A percentile compares a stretch with the other conserved stretches of the same genome.
Evolutionary conservation across 345 rosid genomes (phyloP).

Genomic region (Dipteronia dyeriana): DNA sequence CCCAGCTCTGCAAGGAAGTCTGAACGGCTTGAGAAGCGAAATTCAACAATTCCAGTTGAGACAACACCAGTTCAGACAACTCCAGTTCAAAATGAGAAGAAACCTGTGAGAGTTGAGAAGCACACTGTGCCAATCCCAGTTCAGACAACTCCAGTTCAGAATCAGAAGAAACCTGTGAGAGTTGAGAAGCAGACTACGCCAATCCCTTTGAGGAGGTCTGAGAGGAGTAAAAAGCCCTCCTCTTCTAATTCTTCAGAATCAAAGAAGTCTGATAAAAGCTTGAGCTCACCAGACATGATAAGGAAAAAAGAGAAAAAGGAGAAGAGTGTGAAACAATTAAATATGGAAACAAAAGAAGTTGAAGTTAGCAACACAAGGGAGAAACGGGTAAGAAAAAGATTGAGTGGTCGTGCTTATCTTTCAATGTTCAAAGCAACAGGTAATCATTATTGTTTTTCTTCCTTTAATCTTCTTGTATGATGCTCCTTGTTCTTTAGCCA

Average conservation of each 20-base stretch:
- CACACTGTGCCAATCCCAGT: conserved; percentile 31
- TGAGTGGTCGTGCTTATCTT: conserved; percentile 47
- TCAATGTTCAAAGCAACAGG: conserved; percentile 44
- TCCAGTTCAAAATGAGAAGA: conserved; percentile 13
- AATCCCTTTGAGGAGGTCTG: conserved; percentile 56
- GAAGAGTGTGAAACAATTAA: conserved; percentile 38
- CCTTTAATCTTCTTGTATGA: neutral
- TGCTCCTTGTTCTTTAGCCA: neutral
- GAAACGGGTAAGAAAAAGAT: conserved; percentile 21
- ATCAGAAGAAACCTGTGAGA: conserved; percentile 33
- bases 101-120: conserved; percentile 44
- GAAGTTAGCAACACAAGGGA: conserved; percentile 24
- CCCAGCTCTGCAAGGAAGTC: conserved; percentile 55
- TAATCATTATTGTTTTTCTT: conserved; percentile 6
- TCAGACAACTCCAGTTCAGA: no score
- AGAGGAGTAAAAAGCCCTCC: conserved; percentile 48
- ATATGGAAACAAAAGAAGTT: conserved; percentile 37
- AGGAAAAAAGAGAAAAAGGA: conserved; percentile 35
- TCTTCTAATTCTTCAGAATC: conserved; percentile 42
- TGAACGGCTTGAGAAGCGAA: conserved; percentile 50
- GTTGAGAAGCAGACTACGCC: conserved; percentile 38
- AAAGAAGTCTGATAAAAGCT: conserved; percentile 36
- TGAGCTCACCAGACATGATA: conserved; percentile 26
- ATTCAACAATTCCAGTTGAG: conserved; percentile 42
- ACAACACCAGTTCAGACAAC: conserved; percentile 29